phyloP scores from a whole-genome alignment of 1,284 basidiomycete species.

The Laetiporus sulphureus region DNA sequence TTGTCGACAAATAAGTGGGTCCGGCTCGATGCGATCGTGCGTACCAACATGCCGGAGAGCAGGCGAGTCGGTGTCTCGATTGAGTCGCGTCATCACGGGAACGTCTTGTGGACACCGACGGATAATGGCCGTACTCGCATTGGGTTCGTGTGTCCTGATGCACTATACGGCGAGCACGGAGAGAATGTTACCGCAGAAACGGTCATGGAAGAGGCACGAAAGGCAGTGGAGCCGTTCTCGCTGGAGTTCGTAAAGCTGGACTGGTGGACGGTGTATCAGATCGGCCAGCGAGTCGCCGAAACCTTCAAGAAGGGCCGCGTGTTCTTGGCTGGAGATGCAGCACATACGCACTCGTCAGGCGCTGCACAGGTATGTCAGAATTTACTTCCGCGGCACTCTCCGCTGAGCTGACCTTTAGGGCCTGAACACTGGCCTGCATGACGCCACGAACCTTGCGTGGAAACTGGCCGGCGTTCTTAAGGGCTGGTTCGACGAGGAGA shows the following conservation, averaged over 20 bases:
- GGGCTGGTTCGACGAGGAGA: too few species aligned
- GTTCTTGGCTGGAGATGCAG: conserved; percentile 4
- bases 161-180: not conserved
- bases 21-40: conserved; percentile 1
- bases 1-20: not conserved
- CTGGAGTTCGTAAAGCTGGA: not conserved
- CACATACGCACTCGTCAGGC: conserved; percentile 6
- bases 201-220: too few species aligned
- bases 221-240: not conserved
- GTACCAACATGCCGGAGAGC: not conserved
- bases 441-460: too few species aligned
- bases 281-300: conserved; percentile 4
- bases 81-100: not conserved
- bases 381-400: too few species aligned
- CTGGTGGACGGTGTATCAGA: conserved; percentile 2
- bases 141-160: conserved; percentile 1
- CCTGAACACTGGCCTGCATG: too few species aligned
- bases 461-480: too few species aligned
- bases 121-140: conserved; percentile 3
- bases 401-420: too few species aligned
- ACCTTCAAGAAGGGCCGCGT: not conserved
- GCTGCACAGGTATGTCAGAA: too few species aligned
- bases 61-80: not conserved
- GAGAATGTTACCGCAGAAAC: conserved; percentile 1
- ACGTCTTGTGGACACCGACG: conserved; percentile 2